These are phyloP conservation scores for Phytopythium delawarense DNA, from an alignment of 352 stramenopile genomes.

Conservation along the genomic window DNA sequence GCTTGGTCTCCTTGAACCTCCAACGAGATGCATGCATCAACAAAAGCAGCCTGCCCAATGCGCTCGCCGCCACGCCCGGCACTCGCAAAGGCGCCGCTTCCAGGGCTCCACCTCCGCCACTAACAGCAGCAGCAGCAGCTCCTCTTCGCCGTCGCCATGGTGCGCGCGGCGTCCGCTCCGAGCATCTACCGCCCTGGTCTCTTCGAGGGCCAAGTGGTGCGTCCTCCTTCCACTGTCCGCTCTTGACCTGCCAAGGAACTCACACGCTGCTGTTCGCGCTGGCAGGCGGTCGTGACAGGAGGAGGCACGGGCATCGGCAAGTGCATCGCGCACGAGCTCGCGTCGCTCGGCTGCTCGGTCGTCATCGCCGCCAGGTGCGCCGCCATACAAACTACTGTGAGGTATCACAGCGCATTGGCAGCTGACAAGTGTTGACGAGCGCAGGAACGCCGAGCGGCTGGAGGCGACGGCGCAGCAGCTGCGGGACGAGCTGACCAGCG, in stretches of 20 bases:
- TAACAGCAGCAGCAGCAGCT: not conserved
- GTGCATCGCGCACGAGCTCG: slow-evolving; percentile 78
- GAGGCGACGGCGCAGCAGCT: slow-evolving; percentile 52
- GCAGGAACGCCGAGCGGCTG: slow-evolving; percentile 66
- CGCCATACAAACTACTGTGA: slow-evolving; percentile 53
- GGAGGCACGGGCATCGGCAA: slow-evolving; percentile 85
- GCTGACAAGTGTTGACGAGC: not conserved
- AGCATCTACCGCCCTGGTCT: slow-evolving; percentile 63
- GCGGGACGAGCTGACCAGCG: slow-evolving; percentile 36
- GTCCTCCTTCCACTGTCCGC: slow-evolving; percentile 41
- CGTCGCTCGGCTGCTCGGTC: slow-evolving; percentile 67
- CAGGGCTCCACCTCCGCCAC: not conserved
- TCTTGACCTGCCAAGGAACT: not conserved
- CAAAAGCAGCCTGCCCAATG: not conserved
- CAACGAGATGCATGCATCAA: slow-evolving; percentile 2
- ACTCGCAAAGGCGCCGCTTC: not conserved
- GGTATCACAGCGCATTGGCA: not conserved
- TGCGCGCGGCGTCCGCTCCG: slow-evolving; percentile 43
- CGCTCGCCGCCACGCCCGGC: not conserved
- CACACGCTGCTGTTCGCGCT: not conserved
- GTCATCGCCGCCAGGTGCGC: slow-evolving; percentile 72
- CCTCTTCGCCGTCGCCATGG: slow-evolving; percentile 15
- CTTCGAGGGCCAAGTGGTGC: slow-evolving; percentile 77
- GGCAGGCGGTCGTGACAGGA: slow-evolving; percentile 78
- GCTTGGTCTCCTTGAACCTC: not conserved